Base-by-base conservation (phyloP, 768 basidiomycete genomes). In the Leccinum aurantiacum region DNA sequence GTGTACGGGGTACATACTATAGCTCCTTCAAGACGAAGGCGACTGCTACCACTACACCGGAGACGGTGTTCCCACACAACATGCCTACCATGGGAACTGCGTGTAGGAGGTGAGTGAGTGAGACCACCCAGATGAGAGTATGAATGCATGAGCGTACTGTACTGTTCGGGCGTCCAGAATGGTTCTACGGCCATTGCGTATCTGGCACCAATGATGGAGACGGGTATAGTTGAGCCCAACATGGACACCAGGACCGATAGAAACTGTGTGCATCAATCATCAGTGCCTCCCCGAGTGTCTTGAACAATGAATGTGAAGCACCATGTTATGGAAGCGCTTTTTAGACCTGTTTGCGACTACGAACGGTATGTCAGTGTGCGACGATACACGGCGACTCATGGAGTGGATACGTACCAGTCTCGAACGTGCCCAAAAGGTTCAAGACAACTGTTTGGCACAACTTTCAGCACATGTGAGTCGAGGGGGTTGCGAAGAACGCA, bases 131-230 rank as follows among this genome's bases (percentile, higher is more conserved):
- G 24, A 9, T 13, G 35, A 24, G 13, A 14, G 22, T 31, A 25
- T 22, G 11, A 24, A 5, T 33, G 1, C 25, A 41, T 44, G 5
- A 17, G 62, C 86, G 46, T 61, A 90, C 91, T 87, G 65, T 87
- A 94, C 68, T 92, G 89, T 38, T 86, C 84, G 0, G 93, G 91
- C 25, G 78, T 82, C 93, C 94, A 95, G 72, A 95, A 92, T 3
- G 91, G 91, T 0, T 82, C 70, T 14, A 88, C 78, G 0, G 81
- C 78, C 89, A 95, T 93, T 3, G 91, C 89, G 64, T 83, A 93
- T 6, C 82, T 80, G 1, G 84, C 80, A 0, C 92, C 92, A 11
- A 93, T 75, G 57, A 94, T 82, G 1, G 92, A 89, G 25, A 92
- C 84, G 0, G 91, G 90, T 33, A 92, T 83, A 0, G 90, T 91